Percentiles rank a stretch among this genome's conserved stretches.
Evolutionary conservation across 768 basidiomycete genomes (phyloP).

Genomic region (Tylopilus felleus): DNA sequence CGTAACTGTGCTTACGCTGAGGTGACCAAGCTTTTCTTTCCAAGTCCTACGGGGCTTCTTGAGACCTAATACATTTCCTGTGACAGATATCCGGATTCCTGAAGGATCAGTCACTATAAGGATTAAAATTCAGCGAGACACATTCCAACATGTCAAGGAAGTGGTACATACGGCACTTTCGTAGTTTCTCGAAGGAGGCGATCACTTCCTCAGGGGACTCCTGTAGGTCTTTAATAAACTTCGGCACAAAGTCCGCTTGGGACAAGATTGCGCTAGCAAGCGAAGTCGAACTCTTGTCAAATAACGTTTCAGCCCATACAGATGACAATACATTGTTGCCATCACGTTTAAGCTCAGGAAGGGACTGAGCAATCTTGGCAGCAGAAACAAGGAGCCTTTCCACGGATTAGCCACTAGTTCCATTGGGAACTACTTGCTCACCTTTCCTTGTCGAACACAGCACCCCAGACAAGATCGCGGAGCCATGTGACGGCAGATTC

Average conservation of each 20-base stretch:
- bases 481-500: constrained; percentile 84
- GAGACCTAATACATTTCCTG: constrained; percentile 78
- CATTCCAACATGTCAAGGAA: neutral
- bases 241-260: constrained; percentile 78
- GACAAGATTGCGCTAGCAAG: constrained; percentile 65
- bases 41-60: constrained; percentile 71
- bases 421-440: constrained; percentile 26
- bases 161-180: constrained; percentile 54
- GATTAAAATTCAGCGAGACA: neutral
- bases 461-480: constrained; percentile 71
- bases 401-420: constrained; percentile 1
- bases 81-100: constrained; percentile 83
- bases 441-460: constrained; percentile 79
- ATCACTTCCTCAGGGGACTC: constrained; percentile 70
- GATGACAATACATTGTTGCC: constrained; percentile 78
- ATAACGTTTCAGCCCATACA: constrained; percentile 63
- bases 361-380: constrained; percentile 84
- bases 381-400: constrained; percentile 74
- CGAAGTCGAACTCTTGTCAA: constrained; percentile 65
- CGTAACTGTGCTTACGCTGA: constrained; percentile 48
- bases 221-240: constrained; percentile 66
- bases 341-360: constrained; percentile 90
- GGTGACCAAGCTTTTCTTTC: constrained; percentile 61
- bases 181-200: constrained; percentile 69
- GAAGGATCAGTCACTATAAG: constrained; percentile 74